phyloP scores from a whole-genome alignment of 768 basidiomycete genomes.

The Amanita muscaria region DNA sequence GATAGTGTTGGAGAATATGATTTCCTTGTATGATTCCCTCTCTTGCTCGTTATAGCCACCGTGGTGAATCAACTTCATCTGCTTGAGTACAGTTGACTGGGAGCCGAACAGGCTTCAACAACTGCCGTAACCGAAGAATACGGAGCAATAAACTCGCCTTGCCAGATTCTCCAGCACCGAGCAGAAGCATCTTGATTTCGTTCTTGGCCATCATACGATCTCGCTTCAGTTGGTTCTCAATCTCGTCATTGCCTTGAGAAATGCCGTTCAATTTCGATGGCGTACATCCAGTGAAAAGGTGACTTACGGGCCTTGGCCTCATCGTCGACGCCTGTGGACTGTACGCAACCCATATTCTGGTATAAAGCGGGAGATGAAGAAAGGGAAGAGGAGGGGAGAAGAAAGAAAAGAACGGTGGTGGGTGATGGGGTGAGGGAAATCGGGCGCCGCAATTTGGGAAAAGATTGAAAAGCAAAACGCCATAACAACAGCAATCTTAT shows the following conservation, averaged over 20 bases:
- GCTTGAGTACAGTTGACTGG: conserved; percentile 87
- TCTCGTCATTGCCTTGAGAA: conserved; percentile 76
- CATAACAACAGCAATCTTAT: conserved; percentile 9
- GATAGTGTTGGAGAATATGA: conserved; percentile 88
- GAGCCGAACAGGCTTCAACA: not conserved
- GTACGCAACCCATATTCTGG: conserved; percentile 60
- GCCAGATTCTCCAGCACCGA: conserved; percentile 96
- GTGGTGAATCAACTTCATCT: conserved; percentile 96
- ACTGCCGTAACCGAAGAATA: not conserved
- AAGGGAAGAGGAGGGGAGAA: conserved; percentile 4
- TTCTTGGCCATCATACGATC: conserved; percentile 87
- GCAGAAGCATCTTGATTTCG: conserved; percentile 91
- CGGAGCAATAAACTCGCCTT: conserved; percentile 44
- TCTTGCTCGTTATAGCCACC: conserved; percentile 84
- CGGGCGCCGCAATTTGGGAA: conserved; percentile 4
- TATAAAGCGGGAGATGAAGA: conserved; percentile 4
- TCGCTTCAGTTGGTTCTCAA: conserved; percentile 85
- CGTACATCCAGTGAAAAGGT: not conserved
- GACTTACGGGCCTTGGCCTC: conserved; percentile 78
- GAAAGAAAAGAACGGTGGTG: conserved; percentile 4
- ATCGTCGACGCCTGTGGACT: conserved; percentile 62
- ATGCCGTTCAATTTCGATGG: not conserved
- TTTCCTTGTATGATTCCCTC: conserved; percentile 90
- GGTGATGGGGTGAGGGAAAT: conserved; percentile 8
- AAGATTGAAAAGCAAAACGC: conserved; percentile 4